Percentiles rank a stretch among this genome's conserved stretches.
phyloP scores from a whole-genome alignment of 495 filamentous ascomycete genomes.

The Cercophora scortea region DNA sequence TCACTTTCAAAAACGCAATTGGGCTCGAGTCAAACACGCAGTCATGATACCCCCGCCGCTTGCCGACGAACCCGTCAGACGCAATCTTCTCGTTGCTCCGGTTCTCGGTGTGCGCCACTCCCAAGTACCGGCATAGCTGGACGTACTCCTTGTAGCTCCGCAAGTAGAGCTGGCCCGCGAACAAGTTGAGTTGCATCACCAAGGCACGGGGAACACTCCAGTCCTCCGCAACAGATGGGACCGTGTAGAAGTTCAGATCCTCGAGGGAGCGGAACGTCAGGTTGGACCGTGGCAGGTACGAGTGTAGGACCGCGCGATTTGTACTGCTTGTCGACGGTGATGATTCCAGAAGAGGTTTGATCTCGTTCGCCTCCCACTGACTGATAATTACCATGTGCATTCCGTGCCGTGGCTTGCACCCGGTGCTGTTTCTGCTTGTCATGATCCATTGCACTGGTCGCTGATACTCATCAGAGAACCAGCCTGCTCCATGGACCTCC shows the following conservation, averaged over 20 bases:
- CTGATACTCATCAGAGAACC: slow-evolving; percentile 42
- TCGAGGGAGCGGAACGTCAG: slow-evolving; percentile 38
- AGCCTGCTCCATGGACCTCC: neutral
- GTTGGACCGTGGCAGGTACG: slow-evolving; percentile 51
- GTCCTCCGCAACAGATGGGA: slow-evolving; percentile 13
- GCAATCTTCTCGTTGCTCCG: slow-evolving; percentile 9
- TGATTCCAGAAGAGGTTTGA: slow-evolving; percentile 28
- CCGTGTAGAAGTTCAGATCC: slow-evolving; percentile 33
- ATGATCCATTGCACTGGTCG: slow-evolving; percentile 55
- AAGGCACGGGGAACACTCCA: slow-evolving; percentile 14
- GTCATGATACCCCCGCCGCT: neutral
- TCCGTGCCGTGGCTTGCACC: too few species aligned
- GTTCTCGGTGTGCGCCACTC: slow-evolving; percentile 24
- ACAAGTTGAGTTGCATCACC: slow-evolving; percentile 51
- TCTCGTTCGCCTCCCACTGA: slow-evolving; percentile 51
- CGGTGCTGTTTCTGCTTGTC: slow-evolving; percentile 10
- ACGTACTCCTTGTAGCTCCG: slow-evolving; percentile 44
- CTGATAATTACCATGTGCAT: slow-evolving; percentile 48
- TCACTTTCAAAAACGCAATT: slow-evolving; percentile 41
- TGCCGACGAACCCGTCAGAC: slow-evolving; percentile 37
- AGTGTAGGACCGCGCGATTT: slow-evolving; percentile 30
- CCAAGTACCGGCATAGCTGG: slow-evolving; percentile 45
- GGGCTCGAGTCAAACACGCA: slow-evolving; percentile 36
- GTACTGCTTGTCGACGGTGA: slow-evolving; percentile 13
- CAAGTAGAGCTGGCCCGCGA: slow-evolving; percentile 61